Evolutionary conservation across 2,329 filamentous ascomycete genomes (phyloP), one percentile per base, ranked within the genome.

Genomic region (Ceratocystis colombiana): DNA sequence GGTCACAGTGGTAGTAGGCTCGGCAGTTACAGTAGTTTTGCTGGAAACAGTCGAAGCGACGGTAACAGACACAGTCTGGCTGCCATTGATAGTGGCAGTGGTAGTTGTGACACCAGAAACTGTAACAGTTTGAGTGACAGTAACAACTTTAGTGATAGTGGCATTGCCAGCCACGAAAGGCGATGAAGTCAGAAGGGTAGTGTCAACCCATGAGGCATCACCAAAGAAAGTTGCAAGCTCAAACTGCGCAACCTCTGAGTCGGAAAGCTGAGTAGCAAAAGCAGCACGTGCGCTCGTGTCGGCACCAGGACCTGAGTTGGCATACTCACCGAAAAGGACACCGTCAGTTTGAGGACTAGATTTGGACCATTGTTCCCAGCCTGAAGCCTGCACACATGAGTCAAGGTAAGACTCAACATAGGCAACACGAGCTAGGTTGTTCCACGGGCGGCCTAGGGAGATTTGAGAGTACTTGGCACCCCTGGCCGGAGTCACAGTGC

Each of bases 311-410:
- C 85, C 85, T 1, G 78, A 78, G 73, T 88, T 88, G 22, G 70
- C 74, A 71, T 81, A 87, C 76, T 88, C 85, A 8, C 74, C 81
- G 69, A 82, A 87, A 30, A 76, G 73, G 1, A 86, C 80, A 55
- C 82, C 74, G 44, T 75, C 76, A 1, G 81, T 84, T 45, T 78
- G 76, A n/a, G 76, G 71, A 55, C 79, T 75, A 2, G 75, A 76
- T 1, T 70, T 74, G 67, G 78, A 78, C 85, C 85, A 88, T 33
- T 76, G 71, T 1, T 70, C 72, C 84, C 85, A 88, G 0, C 85
- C 85, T 0, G 79, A 79, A 1, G 76, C 68, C 70, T 86, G 85
- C 70, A 88, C 79, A 22, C 87, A 82, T 28, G 75, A 73, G 7
- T 76, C 77, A 73, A 88, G 75, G 41, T 71, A 71, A 0, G 80